Evolutionary conservation across 176 grass and related monocot genomes (phyloP).

Genomic region (Zea mays): DNA sequence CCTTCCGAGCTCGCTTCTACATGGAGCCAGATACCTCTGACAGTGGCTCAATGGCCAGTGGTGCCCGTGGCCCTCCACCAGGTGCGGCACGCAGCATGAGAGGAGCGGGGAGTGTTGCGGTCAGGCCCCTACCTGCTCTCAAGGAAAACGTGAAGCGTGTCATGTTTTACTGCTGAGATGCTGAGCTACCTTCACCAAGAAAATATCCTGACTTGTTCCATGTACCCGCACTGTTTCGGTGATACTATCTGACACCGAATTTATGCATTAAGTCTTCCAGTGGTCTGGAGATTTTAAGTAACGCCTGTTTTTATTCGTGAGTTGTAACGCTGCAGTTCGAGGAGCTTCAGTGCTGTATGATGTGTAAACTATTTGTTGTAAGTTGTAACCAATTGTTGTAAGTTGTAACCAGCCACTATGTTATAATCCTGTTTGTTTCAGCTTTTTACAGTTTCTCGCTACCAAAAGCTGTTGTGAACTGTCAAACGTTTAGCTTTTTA

Average conservation of each 20-base stretch:
- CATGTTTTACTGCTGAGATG: constrained; percentile 90
- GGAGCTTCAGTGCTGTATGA: background rate
- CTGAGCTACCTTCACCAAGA: background rate
- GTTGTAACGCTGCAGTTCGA: background rate
- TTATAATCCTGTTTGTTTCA: constrained; percentile 9
- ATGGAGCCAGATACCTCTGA: constrained; percentile 89
- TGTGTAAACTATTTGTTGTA: constrained; percentile 7
- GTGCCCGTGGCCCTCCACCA: constrained; percentile 49
- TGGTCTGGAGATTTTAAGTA: constrained; percentile 2
- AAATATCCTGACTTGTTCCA: constrained; percentile 7
- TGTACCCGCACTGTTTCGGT: background rate
- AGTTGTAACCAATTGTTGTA: background rate
- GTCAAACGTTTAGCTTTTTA: too few species aligned
- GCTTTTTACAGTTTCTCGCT: too few species aligned
- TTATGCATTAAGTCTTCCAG: background rate
- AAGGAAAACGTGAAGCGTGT: constrained; percentile 90
- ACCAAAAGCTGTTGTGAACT: too few species aligned
- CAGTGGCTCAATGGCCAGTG: constrained; percentile 73
- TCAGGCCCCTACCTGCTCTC: constrained; percentile 83
- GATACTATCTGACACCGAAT: background rate
- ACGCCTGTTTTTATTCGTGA: background rate
- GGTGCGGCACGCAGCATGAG: constrained; percentile 49
- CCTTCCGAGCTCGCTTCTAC: constrained; percentile 85
- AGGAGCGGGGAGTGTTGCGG: constrained; percentile 61
- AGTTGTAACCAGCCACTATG: background rate